Evolutionary conservation across 2,329 filamentous ascomycete genomes (phyloP), one percentile per base, ranked within the genome.

Genomic region (Xylaria arbuscula): DNA sequence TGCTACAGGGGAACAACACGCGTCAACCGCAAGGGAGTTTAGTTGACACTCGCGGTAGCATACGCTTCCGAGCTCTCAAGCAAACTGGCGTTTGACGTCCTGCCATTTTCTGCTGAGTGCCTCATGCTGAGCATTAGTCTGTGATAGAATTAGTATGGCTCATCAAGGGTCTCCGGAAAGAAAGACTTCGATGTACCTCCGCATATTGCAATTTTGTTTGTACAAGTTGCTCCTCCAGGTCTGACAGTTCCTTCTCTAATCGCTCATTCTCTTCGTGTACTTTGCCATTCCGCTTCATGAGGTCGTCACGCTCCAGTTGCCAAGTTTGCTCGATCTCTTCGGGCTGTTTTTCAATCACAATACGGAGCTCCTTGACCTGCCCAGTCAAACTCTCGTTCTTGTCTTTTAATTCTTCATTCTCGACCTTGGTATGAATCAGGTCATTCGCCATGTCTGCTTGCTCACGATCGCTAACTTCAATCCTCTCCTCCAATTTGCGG

Each of bases 161-260:
- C 19, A 45, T 47, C 38, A 24, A 59, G 45, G 13, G 36, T 50
- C 53, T 42, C 6, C 17, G 28, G n/a, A 19, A 4, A 45, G 7
- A 2, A 34, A 19, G 4, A n/a, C 17, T 53, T 60, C n/a, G 60
- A 84, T 90, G 84, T 86, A 97, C 95, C 90, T 98, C 93, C 63
- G 96, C 96, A 83, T 94, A 94, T 76, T 89, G 89, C 92, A 99
- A 92, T 87, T 99, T 99, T 1, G 94, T 96, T 78, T 91, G 89
- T 71, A 99, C 95, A 72, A 99, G 84, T 79, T 94, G 90, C 80
- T 94, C 92, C 84, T 98, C 96, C 84, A 98, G 92, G 74, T 98
- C 94, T 5, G 89, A 87, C 87, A 97, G 88, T 76, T 96, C 93
- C 78, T 97, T 95, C 81, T 98, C 94, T 73, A 99, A 83, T 66